Evolutionary conservation across 78 protist genomes (phyloP), one percentile per base, ranked within the genome.

Genomic region (Parvularia atlantis): DNA sequence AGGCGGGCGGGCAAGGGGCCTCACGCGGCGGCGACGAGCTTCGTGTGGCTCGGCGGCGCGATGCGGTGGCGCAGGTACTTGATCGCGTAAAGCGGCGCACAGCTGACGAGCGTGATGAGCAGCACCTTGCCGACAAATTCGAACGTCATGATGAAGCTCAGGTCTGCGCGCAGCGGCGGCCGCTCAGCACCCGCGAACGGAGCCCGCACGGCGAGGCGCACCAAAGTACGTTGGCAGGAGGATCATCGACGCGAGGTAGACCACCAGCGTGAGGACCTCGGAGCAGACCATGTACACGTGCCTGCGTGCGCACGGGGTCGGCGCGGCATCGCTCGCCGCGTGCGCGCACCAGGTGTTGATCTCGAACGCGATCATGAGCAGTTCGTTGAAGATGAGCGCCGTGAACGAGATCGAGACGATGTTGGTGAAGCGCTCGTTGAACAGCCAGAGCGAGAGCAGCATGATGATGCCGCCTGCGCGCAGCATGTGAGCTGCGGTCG

Each of bases 351-450:
- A 84, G 16, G 66, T 64, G 78, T 91, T 80, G 28, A 94, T 79
- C 53, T 87, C 90, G 9, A 85, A 65, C 2, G 85, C 87, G 26
- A 95, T 88, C 81, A 88, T 93, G 70, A 92, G 52, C 14, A 89
- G 75, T 75, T 95, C 99, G 16, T 95, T 93, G 26, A 93, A 79
- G 53, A 95, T 84, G 46, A 95, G 82, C n/a, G 94, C 65, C 13
- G 99, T 95, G 69, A 92, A 95, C 14, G 97, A 82, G 61, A 95
- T 92, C 17, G 94, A 77, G 19, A 87, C 91, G 60, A 95, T 89
- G 31, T 86, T 78, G 53, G 85, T 62, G 60, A 92, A 77, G 20
- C 76, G 64, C 28, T 93, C 97, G 77, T 19, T 13, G 66, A 94
- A 83, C 13, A 90, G 71, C 11, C 66, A 41, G 39, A 95, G 57